Percentiles rank a stretch among this genome's conserved stretches.
Evolutionary conservation across 176 grass and related monocot genomes (phyloP).

Genomic region (Lolium multiflorum): DNA sequence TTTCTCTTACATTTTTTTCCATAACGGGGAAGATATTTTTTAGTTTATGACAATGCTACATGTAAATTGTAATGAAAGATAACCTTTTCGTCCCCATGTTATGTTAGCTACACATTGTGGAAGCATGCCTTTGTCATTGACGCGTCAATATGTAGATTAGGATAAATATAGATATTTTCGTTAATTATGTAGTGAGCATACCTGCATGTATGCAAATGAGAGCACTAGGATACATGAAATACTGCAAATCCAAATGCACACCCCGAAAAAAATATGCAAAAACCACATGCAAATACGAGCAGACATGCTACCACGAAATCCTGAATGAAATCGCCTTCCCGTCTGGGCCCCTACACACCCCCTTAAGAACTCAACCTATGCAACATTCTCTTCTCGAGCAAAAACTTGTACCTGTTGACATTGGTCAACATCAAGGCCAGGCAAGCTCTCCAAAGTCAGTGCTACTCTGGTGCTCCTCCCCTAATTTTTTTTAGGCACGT

Average conservation of each 20-base stretch:
- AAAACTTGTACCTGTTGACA: no score
- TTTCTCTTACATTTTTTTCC: no score
- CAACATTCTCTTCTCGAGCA: no score
- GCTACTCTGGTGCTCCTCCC: no score
- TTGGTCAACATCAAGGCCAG: no score
- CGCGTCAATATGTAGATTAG: background rate
- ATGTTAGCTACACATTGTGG: background rate
- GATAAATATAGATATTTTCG: background rate
- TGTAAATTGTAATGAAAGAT: background rate
- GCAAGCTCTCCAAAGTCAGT: no score
- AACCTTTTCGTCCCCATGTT: background rate
- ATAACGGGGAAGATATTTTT: no score
- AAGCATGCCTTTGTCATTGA: background rate
- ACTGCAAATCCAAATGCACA: background rate
- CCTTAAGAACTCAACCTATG: no score
- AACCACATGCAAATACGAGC: background rate
- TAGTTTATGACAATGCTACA: background rate
- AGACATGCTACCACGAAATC: no score
- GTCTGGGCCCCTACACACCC: no score
- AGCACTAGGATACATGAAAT: background rate
- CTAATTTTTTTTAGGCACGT: no score
- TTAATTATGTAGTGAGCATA: background rate
- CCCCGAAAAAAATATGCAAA: background rate
- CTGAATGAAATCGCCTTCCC: no score
- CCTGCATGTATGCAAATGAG: background rate